phyloP scores from a whole-genome alignment of 129 eudicot genomes.

The Deinandra increscens region DNA sequence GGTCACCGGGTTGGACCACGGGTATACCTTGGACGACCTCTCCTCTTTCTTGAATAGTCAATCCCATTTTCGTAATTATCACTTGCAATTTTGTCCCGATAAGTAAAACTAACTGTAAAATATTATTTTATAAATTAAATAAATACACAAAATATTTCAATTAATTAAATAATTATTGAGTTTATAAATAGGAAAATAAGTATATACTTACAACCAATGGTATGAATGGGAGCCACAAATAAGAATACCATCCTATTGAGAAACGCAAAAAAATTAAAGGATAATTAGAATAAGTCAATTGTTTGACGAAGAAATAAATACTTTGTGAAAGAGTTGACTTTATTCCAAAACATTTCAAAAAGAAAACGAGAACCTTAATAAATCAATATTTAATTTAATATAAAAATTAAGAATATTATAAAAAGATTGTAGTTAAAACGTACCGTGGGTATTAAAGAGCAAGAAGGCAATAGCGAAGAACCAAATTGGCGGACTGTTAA shows the following conservation, averaged over 20 bases:
- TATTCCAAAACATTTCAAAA: background rate
- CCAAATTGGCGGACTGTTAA: constrained; percentile 57
- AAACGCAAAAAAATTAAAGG: background rate
- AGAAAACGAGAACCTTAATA: background rate
- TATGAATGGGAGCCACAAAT: constrained; percentile 59
- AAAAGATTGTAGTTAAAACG: too few relatives aligned
- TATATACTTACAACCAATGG: constrained; percentile 54
- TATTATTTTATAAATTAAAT: background rate
- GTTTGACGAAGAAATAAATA: constrained; percentile 12
- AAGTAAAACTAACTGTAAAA: constrained; percentile 43
- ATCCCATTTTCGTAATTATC: constrained; percentile 65
- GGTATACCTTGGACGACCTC: constrained; percentile 49
- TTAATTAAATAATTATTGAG: background rate
- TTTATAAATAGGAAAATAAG: background rate
- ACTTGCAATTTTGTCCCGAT: constrained; percentile 66
- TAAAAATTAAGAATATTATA: too few relatives aligned
- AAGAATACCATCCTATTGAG: constrained; percentile 55
- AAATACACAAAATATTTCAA: background rate
- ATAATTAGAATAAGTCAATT: background rate
- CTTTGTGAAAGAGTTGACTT: background rate
- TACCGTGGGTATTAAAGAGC: constrained; percentile 53
- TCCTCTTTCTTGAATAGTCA: constrained; percentile 48
- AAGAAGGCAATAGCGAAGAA: constrained; percentile 41
- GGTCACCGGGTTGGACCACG: constrained; percentile 52
- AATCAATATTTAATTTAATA: too few relatives aligned